These are phyloP conservation scores for Penicillium sclerotigenum DNA, from an alignment of 2,329 filamentous ascomycete genomes.

Conservation along the genomic window DNA sequence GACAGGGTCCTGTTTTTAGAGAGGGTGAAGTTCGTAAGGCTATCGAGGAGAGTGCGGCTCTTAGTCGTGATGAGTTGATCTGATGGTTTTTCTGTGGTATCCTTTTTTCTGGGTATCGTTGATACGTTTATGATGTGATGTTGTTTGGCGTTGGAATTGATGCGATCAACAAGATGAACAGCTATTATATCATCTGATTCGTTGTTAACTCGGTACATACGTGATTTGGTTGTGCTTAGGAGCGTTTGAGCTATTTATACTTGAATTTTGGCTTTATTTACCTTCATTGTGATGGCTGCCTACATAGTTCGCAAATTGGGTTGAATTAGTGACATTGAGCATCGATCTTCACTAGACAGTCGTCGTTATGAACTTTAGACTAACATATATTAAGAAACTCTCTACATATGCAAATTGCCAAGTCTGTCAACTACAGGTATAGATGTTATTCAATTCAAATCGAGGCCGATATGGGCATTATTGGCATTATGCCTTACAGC, in stretches of 20 bases:
- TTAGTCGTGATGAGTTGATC: conserved; percentile 74
- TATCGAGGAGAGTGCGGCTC: conserved; percentile 74
- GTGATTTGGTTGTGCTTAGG: not conserved
- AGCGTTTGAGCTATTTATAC: not conserved
- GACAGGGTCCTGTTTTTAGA: conserved; percentile 82
- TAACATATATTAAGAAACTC: not conserved
- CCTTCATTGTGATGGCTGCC: not conserved
- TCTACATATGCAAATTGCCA: too few species aligned
- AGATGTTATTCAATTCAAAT: not conserved
- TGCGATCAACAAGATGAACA: not conserved
- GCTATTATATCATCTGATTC: not conserved
- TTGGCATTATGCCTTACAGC: not conserved
- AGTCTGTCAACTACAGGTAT: not conserved
- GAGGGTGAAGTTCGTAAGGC: conserved; percentile 70
- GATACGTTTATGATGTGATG: conserved; percentile 7
- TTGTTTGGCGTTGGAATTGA: conserved; percentile 4
- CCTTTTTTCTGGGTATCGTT: not conserved
- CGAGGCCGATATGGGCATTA: not conserved
- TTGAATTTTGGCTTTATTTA: not conserved
- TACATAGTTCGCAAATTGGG: not conserved
- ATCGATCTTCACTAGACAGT: not conserved
- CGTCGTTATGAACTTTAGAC: not conserved
- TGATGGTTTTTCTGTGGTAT: conserved; percentile 33
- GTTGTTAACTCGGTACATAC: not conserved
- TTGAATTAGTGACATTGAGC: not conserved